phyloP scores from a whole-genome alignment of 176 grass and related monocot species.

The Zoysia japonica region DNA sequence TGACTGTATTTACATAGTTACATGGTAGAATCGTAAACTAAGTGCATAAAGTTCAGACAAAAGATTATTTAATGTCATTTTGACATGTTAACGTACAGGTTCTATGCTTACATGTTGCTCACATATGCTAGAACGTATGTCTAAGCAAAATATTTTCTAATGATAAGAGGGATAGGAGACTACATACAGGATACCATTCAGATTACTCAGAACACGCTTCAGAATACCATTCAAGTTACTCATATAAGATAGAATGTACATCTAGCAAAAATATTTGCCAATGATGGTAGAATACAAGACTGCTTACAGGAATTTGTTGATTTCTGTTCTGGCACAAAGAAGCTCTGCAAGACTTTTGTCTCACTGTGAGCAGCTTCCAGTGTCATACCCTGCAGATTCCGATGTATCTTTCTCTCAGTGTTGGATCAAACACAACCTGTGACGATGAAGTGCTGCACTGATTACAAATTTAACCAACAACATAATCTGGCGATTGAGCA shows the following conservation, averaged over 20 bases:
- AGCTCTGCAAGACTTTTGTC: no score
- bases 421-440: no score
- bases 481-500: no score
- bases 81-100: background rate
- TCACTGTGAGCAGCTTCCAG: no score
- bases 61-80: background rate
- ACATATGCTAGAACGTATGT: background rate
- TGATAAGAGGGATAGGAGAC: conserved; percentile 12
- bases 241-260: background rate
- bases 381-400: no score
- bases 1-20: background rate
- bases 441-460: background rate
- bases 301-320: conserved; percentile 71
- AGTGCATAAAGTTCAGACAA: background rate
- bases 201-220: background rate
- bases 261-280: conserved; percentile 1
- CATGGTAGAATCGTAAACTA: background rate
- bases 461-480: conserved; percentile 28
- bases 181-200: conserved; percentile 49
- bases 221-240: conserved; percentile 6
- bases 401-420: no score
- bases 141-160: background rate
- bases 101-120: background rate
- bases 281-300: conserved; percentile 7
- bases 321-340: conserved; percentile 49